These are phyloP conservation scores for Lanmaoa rubissima DNA, from an alignment of 768 basidiomycete species.

Conservation along the genomic window DNA sequence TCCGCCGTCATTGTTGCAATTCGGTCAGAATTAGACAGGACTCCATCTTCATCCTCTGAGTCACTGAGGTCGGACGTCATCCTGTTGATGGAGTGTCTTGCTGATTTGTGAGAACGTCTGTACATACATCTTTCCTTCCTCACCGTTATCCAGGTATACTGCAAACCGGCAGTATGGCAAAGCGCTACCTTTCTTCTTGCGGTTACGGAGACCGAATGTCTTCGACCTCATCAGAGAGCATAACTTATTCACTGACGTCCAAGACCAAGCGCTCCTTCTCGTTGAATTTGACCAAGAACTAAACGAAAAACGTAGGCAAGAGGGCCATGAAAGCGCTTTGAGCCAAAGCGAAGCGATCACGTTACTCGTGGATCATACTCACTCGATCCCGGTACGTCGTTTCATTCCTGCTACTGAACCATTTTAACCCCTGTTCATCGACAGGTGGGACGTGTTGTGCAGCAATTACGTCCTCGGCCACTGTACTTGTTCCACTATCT, in stretches of 20 bases:
- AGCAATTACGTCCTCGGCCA: conserved; percentile 73
- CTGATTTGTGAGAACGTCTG: conserved; percentile 65
- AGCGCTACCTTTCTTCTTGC: conserved; percentile 87
- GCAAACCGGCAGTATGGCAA: conserved; percentile 91
- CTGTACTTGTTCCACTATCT: conserved; percentile 91
- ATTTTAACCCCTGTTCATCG: background rate
- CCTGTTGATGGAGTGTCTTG: conserved; percentile 90
- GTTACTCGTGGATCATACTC: conserved; percentile 88
- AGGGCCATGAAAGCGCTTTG: conserved; percentile 38
- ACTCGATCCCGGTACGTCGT: conserved; percentile 85
- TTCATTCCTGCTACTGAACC: background rate
- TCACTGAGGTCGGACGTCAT: conserved; percentile 46
- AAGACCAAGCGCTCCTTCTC: conserved; percentile 87
- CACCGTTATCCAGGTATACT: conserved; percentile 56
- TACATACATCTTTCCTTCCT: background rate
- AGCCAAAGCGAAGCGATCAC: conserved; percentile 76
- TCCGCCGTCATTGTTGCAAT: conserved; percentile 87
- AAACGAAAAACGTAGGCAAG: conserved; percentile 52
- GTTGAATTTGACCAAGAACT: conserved; percentile 95
- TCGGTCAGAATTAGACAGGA: conserved; percentile 72
- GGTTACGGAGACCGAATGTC: conserved; percentile 82
- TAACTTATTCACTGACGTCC: conserved; percentile 92
- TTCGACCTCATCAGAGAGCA: conserved; percentile 93
- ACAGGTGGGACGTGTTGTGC: conserved; percentile 84
- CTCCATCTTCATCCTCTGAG: conserved; percentile 47